Evolutionary conservation across 495 filamentous ascomycete species (phyloP).

Genomic region (Neurospora cerealis): DNA sequence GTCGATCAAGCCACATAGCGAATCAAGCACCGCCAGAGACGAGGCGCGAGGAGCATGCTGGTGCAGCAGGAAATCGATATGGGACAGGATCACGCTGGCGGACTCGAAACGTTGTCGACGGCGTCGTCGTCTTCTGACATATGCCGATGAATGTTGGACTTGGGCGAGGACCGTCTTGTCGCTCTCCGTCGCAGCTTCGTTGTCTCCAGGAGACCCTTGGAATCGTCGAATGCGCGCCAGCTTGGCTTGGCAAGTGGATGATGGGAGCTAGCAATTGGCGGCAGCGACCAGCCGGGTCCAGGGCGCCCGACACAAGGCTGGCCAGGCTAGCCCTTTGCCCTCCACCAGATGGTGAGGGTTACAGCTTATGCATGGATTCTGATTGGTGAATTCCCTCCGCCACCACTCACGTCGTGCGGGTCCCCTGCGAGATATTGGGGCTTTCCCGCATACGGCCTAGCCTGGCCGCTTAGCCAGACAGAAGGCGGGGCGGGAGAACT

Average conservation of each 20-base stretch:
- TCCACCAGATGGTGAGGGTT: background rate
- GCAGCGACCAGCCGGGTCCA: background rate
- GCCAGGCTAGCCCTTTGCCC: background rate
- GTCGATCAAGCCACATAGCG: constrained; percentile 82
- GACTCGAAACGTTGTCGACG: background rate
- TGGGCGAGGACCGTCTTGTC: background rate
- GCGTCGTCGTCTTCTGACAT: background rate
- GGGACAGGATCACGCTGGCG: background rate
- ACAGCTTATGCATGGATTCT: background rate
- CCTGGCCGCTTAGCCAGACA: background rate
- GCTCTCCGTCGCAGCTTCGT: background rate
- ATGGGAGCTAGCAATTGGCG: background rate
- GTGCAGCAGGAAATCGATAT: background rate
- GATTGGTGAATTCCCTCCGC: background rate
- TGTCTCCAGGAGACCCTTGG: background rate
- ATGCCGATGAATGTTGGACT: background rate
- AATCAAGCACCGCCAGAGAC: background rate
- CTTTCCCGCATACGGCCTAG: background rate
- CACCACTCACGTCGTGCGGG: background rate
- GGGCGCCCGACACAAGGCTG: background rate
- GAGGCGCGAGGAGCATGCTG: background rate
- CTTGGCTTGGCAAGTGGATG: background rate
- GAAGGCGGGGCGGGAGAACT: background rate
- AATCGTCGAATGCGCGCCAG: background rate
- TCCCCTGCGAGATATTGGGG: background rate